Conservation (phyloP, 1,284 basidiomycete genomes). For the Tetrapyrgos nigripes region DNA sequence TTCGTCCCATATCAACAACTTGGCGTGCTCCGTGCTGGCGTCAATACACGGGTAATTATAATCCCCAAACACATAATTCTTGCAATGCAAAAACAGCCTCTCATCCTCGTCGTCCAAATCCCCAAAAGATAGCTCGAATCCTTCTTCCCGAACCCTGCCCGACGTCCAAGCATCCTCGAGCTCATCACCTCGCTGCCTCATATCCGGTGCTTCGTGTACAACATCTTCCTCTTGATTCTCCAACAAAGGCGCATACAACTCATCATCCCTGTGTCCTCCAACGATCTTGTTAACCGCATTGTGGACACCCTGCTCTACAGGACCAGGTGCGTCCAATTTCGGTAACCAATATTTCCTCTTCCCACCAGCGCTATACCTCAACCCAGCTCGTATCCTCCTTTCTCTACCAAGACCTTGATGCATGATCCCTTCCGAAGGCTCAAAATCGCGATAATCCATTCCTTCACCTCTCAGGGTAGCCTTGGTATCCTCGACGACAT, state of each 20-base stretch:
- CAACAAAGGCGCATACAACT: constrained; percentile 81
- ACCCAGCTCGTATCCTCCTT: constrained; percentile 84
- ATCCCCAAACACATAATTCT: constrained; percentile 87
- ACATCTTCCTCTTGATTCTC: constrained; percentile 28
- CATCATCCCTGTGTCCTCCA: constrained; percentile 57
- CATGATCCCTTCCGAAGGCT: constrained; percentile 92
- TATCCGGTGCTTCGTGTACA: constrained; percentile 68
- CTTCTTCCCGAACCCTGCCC: constrained; percentile 50
- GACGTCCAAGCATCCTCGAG: constrained; percentile 39
- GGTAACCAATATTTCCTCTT: constrained; percentile 92
- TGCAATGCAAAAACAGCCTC: constrained; percentile 72
- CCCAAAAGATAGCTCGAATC: constrained; percentile 72
- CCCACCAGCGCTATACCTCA: constrained; percentile 91
- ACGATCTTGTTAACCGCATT: constrained; percentile 49
- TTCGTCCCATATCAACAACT: constrained; percentile 71
- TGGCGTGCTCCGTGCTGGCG: constrained; percentile 77
- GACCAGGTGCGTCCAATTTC: constrained; percentile 55
- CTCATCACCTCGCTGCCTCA: constrained; percentile 49
- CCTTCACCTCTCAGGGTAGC: constrained; percentile 87
- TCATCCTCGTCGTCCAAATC: constrained; percentile 71
- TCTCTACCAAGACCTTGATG: constrained; percentile 88
- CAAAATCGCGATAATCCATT: constrained; percentile 95
- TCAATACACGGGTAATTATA: constrained; percentile 92
- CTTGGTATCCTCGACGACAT: constrained; percentile 88
- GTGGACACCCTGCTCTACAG: constrained; percentile 48